These are phyloP conservation scores for Pichia sp. DNA, from an alignment of 1,139 yeast species.

Conservation along the genomic window DNA sequence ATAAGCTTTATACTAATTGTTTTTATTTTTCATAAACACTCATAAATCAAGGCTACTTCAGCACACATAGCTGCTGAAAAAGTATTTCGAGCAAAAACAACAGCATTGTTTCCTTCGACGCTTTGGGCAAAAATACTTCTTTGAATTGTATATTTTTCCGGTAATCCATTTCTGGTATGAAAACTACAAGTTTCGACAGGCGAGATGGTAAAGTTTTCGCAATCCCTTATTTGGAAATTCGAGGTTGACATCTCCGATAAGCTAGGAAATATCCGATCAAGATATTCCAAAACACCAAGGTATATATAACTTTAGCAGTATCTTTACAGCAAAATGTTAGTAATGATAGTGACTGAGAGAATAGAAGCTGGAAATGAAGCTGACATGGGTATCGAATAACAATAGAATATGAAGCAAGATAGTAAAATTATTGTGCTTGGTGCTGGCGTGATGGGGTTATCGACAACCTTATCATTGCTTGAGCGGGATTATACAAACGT, in stretches of 20 bases:
- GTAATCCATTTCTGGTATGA: not conserved
- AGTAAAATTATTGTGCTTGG: conserved; percentile 39
- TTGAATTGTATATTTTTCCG: not conserved
- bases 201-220: not conserved
- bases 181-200: not conserved
- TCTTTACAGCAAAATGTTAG: too few species aligned
- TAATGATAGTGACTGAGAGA: too few species aligned
- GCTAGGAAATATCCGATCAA: not conserved
- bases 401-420: conserved; percentile 21
- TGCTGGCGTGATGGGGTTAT: conserved; percentile 46
- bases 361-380: too few species aligned
- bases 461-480: conserved; percentile 39
- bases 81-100: too few species aligned
- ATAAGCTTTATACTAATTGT: not conserved
- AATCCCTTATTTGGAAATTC: not conserved
- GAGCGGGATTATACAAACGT: conserved; percentile 29
- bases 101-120: too few species aligned
- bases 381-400: too few species aligned
- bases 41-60: too few species aligned
- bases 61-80: too few species aligned
- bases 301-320: too few species aligned
- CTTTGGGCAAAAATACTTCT: too few species aligned
- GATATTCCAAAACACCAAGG: not conserved
- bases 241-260: not conserved
- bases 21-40: too few species aligned